phyloP scores from a whole-genome alignment of 2,329 filamentous ascomycete genomes.

The Cercospora beticola region DNA sequence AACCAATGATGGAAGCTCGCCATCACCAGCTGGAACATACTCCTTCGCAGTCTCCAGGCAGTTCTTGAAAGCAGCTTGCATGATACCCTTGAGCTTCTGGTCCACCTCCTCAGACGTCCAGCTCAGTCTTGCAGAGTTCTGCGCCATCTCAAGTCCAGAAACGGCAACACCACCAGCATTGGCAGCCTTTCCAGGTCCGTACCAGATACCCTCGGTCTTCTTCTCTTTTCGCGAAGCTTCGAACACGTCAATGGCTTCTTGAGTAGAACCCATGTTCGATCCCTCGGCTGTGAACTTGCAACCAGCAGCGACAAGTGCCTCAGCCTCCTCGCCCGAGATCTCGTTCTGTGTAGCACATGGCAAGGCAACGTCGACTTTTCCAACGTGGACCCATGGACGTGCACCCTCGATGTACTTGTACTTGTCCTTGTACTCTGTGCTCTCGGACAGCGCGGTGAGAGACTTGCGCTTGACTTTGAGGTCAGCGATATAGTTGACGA shows the following conservation, averaged over 20 bases:
- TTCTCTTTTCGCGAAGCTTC: slow-evolving; percentile 70
- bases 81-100: slow-evolving; percentile 65
- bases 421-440: slow-evolving; percentile 56
- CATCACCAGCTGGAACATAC: slow-evolving; percentile 76
- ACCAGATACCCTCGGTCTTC: slow-evolving; percentile 80
- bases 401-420: slow-evolving; percentile 86
- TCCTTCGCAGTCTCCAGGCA: slow-evolving; percentile 85
- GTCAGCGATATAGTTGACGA: slow-evolving; percentile 74
- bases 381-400: slow-evolving; percentile 88
- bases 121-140: slow-evolving; percentile 83
- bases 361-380: slow-evolving; percentile 84
- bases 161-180: slow-evolving; percentile 98
- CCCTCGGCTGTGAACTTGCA: slow-evolving; percentile 89
- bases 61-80: slow-evolving; percentile 90
- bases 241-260: slow-evolving; percentile 90
- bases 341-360: slow-evolving; percentile 98
- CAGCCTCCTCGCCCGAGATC: slow-evolving; percentile 85
- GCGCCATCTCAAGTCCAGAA: slow-evolving; percentile 96
- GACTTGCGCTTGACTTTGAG: slow-evolving; percentile 87
- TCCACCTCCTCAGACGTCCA: slow-evolving; percentile 76
- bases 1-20: slow-evolving; percentile 84
- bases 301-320: slow-evolving; percentile 73
- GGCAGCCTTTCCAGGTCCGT: slow-evolving; percentile 90
- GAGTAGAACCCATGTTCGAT: slow-evolving; percentile 98
- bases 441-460: slow-evolving; percentile 68